phyloP scores from a whole-genome alignment of 2,329 filamentous ascomycete species.

The Colletotrichum brevisporum region DNA sequence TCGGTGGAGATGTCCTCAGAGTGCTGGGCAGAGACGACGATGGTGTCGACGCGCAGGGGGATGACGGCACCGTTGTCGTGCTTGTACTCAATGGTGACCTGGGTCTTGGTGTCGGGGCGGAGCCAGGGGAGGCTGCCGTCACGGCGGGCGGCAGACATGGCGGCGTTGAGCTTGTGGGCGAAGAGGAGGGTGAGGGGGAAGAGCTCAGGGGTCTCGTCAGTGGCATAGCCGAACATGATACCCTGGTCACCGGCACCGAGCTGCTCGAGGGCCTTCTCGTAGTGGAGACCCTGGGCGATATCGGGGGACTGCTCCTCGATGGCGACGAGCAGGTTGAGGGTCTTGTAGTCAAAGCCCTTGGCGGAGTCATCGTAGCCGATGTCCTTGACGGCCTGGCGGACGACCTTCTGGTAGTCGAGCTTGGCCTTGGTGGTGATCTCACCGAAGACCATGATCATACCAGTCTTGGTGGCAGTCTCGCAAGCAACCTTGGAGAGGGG shows the following conservation, averaged over 20 bases:
- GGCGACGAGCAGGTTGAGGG: slow-evolving; percentile 96
- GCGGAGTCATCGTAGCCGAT: slow-evolving; percentile 97
- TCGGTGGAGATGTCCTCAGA: slow-evolving; percentile 89
- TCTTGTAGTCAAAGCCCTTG: slow-evolving; percentile 99
- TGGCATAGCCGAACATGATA: slow-evolving; percentile 99
- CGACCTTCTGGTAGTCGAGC: slow-evolving; percentile 98
- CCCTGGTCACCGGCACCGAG: slow-evolving; percentile 99
- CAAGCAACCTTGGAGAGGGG: slow-evolving; percentile 99
- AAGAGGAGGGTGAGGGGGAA: slow-evolving; percentile 94
- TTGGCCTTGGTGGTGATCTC: slow-evolving; percentile 98
- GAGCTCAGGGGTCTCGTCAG: slow-evolving; percentile 97
- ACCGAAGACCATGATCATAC: slow-evolving; percentile 99
- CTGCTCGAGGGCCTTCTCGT: slow-evolving; percentile 96
- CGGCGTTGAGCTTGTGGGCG: slow-evolving; percentile 96
- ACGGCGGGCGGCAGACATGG: slow-evolving; percentile 91
- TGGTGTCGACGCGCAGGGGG: slow-evolving; percentile 92
- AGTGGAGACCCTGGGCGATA: slow-evolving; percentile 99
- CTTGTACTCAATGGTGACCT: slow-evolving; percentile 99
- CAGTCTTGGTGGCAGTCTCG: slow-evolving; percentile 99
- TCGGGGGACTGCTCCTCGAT: slow-evolving; percentile 99
- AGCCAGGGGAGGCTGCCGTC: slow-evolving; percentile 93
- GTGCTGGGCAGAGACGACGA: slow-evolving; percentile 98
- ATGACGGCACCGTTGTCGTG: slow-evolving; percentile 95
- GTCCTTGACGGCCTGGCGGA: slow-evolving; percentile 95
- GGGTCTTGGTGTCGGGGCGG: slow-evolving; percentile 98